Evolutionary conservation across 2,329 filamentous ascomycete species (phyloP).

Genomic region (Orbilia ellipsospora): DNA sequence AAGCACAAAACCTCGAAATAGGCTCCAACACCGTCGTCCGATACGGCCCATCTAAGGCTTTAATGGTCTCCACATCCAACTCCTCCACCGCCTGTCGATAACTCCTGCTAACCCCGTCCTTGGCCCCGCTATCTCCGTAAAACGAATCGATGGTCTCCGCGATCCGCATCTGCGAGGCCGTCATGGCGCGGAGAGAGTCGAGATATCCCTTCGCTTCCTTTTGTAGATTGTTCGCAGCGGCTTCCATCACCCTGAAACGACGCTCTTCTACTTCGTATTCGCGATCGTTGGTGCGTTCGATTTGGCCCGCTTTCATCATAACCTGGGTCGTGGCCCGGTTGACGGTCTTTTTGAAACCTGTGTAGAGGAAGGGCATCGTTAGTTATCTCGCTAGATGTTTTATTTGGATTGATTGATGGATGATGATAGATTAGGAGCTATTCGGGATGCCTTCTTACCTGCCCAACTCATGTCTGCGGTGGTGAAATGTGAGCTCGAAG

Average conservation of each 20-base stretch:
- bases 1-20: slow-evolving; percentile 94
- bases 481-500: slow-evolving; percentile 4
- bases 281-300: slow-evolving; percentile 97
- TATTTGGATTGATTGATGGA: neutral
- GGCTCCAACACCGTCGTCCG: slow-evolving; percentile 94
- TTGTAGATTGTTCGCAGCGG: slow-evolving; percentile 88
- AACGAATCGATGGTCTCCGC: slow-evolving; percentile 99
- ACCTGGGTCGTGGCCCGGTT: slow-evolving; percentile 99
- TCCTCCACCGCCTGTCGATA: slow-evolving; percentile 99
- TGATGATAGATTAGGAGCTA: neutral
- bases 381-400: neutral
- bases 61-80: slow-evolving; percentile 97
- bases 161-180: slow-evolving; percentile 98
- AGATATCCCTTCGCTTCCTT: slow-evolving; percentile 99
- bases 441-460: slow-evolving; percentile 27
- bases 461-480: slow-evolving; percentile 53
- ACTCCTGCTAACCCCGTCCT: slow-evolving; percentile 92
- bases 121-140: slow-evolving; percentile 94
- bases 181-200: slow-evolving; percentile 97
- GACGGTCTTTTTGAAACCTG: slow-evolving; percentile 94
- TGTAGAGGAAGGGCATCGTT: slow-evolving; percentile 8
- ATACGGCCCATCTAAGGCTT: slow-evolving; percentile 95
- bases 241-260: slow-evolving; percentile 97
- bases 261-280: slow-evolving; percentile 98
- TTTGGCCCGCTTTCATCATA: slow-evolving; percentile 99